Evolutionary conservation across 176 grass and related monocot genomes (phyloP).

Genomic region (Chloris gayana): DNA sequence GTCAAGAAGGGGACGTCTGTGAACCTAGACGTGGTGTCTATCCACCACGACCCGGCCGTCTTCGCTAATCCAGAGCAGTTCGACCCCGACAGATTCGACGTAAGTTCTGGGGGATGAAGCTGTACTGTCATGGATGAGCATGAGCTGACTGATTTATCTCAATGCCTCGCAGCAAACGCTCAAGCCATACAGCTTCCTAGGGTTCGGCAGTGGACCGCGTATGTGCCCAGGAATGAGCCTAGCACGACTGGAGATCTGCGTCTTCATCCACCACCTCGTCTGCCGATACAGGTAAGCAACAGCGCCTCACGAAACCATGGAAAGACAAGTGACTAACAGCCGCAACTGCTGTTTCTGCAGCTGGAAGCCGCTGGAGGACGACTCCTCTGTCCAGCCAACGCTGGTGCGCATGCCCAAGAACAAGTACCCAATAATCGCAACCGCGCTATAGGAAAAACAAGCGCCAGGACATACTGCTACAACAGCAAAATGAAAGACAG

Average conservation of each 20-base stretch:
- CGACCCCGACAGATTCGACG: conserved; percentile 58
- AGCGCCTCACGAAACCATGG: not conserved
- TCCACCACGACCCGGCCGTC: conserved; percentile 66
- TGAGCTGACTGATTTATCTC: not conserved
- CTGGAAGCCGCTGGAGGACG: conserved; percentile 55
- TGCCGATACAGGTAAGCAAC: conserved; percentile 50
- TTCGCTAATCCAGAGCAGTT: conserved; percentile 55
- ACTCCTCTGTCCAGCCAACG: conserved; percentile 49
- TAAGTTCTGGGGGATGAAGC: conserved; percentile 4
- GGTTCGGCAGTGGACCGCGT: conserved; percentile 62
- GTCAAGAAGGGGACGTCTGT: conserved; percentile 62
- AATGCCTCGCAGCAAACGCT: conserved; percentile 32
- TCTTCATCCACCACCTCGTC: conserved; percentile 65
- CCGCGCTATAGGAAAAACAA: conserved; percentile 6
- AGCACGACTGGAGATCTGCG: conserved; percentile 67
- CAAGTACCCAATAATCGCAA: conserved; percentile 53
- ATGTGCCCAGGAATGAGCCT: conserved; percentile 72
- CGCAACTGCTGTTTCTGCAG: conserved; percentile 12
- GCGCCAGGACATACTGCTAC: not conserved
- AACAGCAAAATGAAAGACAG: not conserved
- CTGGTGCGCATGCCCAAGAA: conserved; percentile 74
- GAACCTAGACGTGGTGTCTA: conserved; percentile 78
- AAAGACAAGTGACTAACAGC: not conserved
- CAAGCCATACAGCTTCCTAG: conserved; percentile 64
- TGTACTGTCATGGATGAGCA: not conserved